Evolutionary conservation across 805 yeast genomes (phyloP), one percentile per base, ranked within the genome.

Genomic region (Metschnikowia lochheadii): DNA sequence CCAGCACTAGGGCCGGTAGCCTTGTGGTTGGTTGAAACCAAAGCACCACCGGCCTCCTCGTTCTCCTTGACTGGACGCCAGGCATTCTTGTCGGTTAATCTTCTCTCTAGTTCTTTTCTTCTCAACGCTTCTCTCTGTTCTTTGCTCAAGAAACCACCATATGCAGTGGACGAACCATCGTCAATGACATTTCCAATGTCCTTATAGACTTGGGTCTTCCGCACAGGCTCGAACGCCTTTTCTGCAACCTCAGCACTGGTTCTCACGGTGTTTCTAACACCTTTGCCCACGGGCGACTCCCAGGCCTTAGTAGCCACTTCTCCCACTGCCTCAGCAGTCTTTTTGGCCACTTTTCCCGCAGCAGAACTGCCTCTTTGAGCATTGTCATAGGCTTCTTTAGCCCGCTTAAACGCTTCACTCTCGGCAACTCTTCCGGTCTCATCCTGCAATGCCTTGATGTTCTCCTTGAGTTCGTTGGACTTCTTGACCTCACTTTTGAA

Each of bases 391-490:
- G 99, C 99, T 53, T 90, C 97, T 64, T 87, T 85, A 33, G 99
- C 99, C 62, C 80, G 82, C 67, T 85, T 88, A 73, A 88, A 91
- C 2, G 98, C 96, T 49, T 90, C 97, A 45, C 94, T 85, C 60
- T 94, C 98, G 32, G 96, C 89, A 67, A 94, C 79, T 61, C 90
- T 83, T 38, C 96, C 98, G 3, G 97, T 89, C 58, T 95, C 98
- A 70, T 91, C 97, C 66, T 89, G 96, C 49, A 94, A 78, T 14
- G 96, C 96, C 69, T 92, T 94, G 64, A 94, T 89, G 61, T 90
- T 89, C 49, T 89, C 90, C 63, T 91, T 95, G 53, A 94, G 78
- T 67, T 94, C 98, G 63, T 80, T 79, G 46, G 90, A 84, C 67
- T 94, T 92, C 66, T 86, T 84, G 84, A 96, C 91, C 72, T 94